Conservation (phyloP, 1,284 basidiomycete genomes). For the Pisolithus thermaeus region DNA sequence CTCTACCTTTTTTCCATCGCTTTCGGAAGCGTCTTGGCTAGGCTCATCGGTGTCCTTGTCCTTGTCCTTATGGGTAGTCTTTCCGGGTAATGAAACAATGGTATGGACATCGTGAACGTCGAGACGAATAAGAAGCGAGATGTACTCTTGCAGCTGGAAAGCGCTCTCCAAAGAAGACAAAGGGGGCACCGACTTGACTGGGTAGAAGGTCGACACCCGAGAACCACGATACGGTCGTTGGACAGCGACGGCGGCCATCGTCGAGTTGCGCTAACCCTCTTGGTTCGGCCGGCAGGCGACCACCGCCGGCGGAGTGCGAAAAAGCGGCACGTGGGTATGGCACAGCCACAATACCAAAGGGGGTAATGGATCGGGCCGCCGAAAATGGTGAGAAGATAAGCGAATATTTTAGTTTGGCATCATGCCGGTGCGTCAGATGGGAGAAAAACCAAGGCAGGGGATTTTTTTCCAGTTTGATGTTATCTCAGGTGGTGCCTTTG, state of each 20-base stretch:
- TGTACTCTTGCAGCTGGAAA: conserved; percentile 94
- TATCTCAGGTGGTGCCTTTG: conserved; percentile 10
- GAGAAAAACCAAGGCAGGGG: neutral
- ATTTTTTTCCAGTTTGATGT: neutral
- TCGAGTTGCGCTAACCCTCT: conserved; percentile 1
- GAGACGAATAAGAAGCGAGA: conserved; percentile 77
- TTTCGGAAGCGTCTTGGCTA: conserved; percentile 35
- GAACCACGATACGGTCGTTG: conserved; percentile 69
- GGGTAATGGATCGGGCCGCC: neutral
- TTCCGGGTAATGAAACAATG: conserved; percentile 73
- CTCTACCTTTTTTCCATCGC: conserved; percentile 33
- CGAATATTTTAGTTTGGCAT: neutral
- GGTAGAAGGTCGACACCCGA: conserved; percentile 72
- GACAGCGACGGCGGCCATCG: conserved; percentile 32
- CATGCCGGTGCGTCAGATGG: neutral
- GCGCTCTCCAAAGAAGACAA: conserved; percentile 78
- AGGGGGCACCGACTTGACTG: conserved; percentile 59
- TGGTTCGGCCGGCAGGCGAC: neutral
- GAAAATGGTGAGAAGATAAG: neutral
- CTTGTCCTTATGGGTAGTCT: conserved; percentile 23
- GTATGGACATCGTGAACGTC: conserved; percentile 85
- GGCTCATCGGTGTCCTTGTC: conserved; percentile 35
- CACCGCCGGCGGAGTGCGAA: neutral
- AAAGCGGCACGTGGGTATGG: neutral
- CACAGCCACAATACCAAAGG: neutral